These are phyloP conservation scores for Cyberlindnera maritima DNA, from an alignment of 805 yeast genomes.

Conservation along the genomic window DNA sequence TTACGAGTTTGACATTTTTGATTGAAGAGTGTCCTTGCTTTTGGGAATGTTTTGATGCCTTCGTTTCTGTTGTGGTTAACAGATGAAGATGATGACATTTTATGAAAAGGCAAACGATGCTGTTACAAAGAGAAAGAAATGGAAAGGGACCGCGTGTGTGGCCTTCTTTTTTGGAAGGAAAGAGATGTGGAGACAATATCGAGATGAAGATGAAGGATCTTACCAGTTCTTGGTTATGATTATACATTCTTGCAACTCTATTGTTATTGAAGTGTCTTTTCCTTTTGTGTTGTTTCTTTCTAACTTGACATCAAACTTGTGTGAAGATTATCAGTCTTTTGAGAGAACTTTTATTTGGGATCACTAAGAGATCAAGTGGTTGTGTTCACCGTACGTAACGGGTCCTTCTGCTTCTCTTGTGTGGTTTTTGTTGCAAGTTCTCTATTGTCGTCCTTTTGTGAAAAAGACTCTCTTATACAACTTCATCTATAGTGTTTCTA, in stretches of 20 bases:
- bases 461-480: constrained; percentile 4
- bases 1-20: no score
- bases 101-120: no score
- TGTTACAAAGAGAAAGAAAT: neutral
- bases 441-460: neutral
- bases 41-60: no score
- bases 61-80: neutral
- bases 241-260: neutral
- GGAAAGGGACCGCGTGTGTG: no score
- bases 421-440: neutral
- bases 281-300: neutral
- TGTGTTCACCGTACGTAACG: neutral
- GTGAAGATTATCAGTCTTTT: neutral
- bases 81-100: no score
- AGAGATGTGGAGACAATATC: neutral
- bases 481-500: constrained; percentile 8
- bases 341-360: neutral
- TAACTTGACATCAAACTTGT: no score
- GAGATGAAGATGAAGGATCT: neutral
- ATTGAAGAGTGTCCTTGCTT: no score
- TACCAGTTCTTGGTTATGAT: neutral
- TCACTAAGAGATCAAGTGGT: neutral
- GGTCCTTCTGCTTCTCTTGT: neutral
- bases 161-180: neutral
- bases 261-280: neutral